A percentile compares a stretch with the other conserved stretches of the same genome.
These are phyloP conservation scores for Aspergillus incahuasiensis DNA, from an alignment of 495 filamentous ascomycete genomes.

Conservation along the genomic window DNA sequence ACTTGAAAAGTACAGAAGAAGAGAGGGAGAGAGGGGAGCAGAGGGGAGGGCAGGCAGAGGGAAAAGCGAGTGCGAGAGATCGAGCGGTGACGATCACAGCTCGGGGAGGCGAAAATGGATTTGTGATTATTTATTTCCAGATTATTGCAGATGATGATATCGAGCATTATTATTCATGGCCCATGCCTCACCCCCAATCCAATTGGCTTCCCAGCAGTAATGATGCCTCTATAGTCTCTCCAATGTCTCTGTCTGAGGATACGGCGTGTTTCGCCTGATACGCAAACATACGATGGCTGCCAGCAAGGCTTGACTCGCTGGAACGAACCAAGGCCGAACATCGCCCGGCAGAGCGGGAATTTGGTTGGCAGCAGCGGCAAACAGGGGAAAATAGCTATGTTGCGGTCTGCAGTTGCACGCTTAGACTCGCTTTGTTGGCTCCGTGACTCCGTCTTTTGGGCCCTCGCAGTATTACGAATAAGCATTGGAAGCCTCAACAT, in stretches of 20 bases:
- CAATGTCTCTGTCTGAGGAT: background rate
- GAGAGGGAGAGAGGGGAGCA: conserved; percentile 8
- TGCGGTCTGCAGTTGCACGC: conserved; percentile 6
- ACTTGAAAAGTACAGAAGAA: conserved; percentile 12
- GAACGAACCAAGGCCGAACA: conserved; percentile 20
- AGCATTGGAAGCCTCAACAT: background rate
- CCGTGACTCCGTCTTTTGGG: conserved; percentile 1
- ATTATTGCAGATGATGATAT: conserved; percentile 9
- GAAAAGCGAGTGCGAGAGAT: conserved; percentile 17
- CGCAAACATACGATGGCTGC: conserved; percentile 8
- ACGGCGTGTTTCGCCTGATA: conserved; percentile 4
- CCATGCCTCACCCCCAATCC: conserved; percentile 12
- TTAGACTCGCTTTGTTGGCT: conserved; percentile 11
- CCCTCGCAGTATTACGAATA: background rate
- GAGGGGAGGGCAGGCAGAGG: conserved; percentile 8
- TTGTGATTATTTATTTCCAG: conserved; percentile 3
- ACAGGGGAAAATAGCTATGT: conserved; percentile 21
- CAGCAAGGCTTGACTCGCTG: conserved; percentile 3
- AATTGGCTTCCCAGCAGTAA: background rate
- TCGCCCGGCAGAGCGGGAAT: conserved; percentile 15
- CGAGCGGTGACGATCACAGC: conserved; percentile 32
- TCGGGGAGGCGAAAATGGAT: conserved; percentile 29
- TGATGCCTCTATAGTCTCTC: background rate
- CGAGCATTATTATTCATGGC: conserved; percentile 14
- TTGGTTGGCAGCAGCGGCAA: conserved; percentile 26